Base-by-base conservation (phyloP, 805 yeast genomes). In the Candida chilensis region DNA sequence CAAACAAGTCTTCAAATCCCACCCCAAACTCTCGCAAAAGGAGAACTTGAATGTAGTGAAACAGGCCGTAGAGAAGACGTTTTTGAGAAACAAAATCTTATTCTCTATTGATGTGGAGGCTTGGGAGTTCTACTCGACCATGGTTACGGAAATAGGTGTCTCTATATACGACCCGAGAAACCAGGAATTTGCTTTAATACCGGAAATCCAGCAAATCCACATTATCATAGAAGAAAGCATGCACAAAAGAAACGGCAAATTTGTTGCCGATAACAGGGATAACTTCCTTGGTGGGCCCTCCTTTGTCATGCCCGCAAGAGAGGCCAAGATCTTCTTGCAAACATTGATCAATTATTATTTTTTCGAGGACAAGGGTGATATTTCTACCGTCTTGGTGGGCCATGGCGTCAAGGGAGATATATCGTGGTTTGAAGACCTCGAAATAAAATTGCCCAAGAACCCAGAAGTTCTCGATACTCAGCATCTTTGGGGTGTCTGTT, bases 341-440 rank as follows among this genome's bases (percentile, higher is more conserved):
- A 33, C 48, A 3, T 37, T 74, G 16, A 41, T 74, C 3, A 50
- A 71, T 30, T 55, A 54, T 32, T 72, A 71, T 40, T 57, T 70
- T 38, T 33, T 38, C 25, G 35, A 29, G 8, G 40, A 30, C n/a
- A 60, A 37, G 29, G 33, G 26, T n/a, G 44, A 47, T 0, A 41
- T 49, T 44, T 37, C 40, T 13, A 46, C 60, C 13, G 55, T 62
- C 0, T 54, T 75, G 25, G 77, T 78, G 16, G 87, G 85, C 1
- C 88, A 79, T 48, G 65, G 64, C 29, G 54, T 76, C 8, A 36
- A 41, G 12, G 76, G 74, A 11, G 87, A 79, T 44, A 32, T 79
- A 12, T 53, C 45, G 27, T 70, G 77, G 74, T 50, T 79, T 17
- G 39, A 39, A 13, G 39, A 46, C 9, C 35, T 72, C 21, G 76